Percentiles rank a stretch among this genome's conserved stretches.
Evolutionary conservation across 2,329 filamentous ascomycete species (phyloP).

Genomic region (Microdochium trichocladiopsis): DNA sequence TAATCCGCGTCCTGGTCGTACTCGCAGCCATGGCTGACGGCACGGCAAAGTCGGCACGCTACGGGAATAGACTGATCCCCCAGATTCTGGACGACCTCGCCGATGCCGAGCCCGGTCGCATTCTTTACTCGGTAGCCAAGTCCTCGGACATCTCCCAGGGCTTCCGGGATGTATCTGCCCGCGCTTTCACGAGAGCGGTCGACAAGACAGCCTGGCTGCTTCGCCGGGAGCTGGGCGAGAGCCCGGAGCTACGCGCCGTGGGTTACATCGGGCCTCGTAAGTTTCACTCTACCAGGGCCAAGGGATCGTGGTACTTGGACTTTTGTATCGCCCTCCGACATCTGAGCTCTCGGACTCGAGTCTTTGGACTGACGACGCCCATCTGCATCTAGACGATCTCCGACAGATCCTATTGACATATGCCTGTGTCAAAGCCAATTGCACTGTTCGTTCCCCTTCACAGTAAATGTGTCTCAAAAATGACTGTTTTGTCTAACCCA

Average conservation of each 20-base stretch:
- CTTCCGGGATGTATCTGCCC: conserved; percentile 15
- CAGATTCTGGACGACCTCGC: conserved; percentile 20
- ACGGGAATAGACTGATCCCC: conserved; percentile 12
- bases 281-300: conserved; percentile 3
- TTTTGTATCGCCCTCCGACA: no score
- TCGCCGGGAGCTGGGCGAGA: conserved; percentile 9
- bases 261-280: conserved; percentile 25
- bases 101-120: conserved; percentile 13
- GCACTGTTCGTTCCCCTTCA: conserved; percentile 14
- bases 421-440: conserved; percentile 24
- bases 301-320: no score
- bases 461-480: no score
- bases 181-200: conserved; percentile 11
- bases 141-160: conserved; percentile 4
- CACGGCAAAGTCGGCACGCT: no score
- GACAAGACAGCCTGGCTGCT: conserved; percentile 22
- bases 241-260: conserved; percentile 9
- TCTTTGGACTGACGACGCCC: neutral
- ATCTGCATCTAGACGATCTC: conserved; percentile 16
- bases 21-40: no score
- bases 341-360: no score
- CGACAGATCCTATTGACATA: conserved; percentile 20
- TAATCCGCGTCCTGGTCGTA: no score
- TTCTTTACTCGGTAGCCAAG: conserved; percentile 6
- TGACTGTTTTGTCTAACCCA: conserved; percentile 1